phyloP scores from a whole-genome alignment of 495 filamentous ascomycete genomes.

The Sordaria brevicollis region DNA sequence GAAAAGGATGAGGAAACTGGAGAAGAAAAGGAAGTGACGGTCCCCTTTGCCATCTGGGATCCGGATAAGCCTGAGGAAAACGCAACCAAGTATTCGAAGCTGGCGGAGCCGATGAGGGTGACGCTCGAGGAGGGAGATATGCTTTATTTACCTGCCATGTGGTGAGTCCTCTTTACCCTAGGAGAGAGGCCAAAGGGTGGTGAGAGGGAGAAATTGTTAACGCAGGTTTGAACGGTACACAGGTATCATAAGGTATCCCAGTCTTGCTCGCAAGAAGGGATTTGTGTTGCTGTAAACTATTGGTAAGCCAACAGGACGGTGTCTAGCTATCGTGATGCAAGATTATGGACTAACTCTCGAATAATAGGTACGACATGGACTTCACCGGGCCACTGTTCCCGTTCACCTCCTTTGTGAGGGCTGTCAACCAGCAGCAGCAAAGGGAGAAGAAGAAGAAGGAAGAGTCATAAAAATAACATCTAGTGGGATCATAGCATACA shows the following conservation, averaged over 20 bases:
- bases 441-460: not conserved
- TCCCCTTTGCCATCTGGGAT: constrained; percentile 63
- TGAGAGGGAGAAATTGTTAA: not conserved
- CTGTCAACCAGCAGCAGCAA: constrained; percentile 4
- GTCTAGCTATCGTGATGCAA: too few relatives aligned
- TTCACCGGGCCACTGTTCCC: constrained; percentile 51
- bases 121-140: constrained; percentile 62
- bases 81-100: constrained; percentile 42
- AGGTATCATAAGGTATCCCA: constrained; percentile 62
- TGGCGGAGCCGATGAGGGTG: constrained; percentile 47
- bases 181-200: too few relatives aligned
- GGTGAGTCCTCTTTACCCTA: constrained; percentile 39
- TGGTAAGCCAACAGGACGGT: constrained; percentile 42
- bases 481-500: not conserved
- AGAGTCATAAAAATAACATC: not conserved
- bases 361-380: constrained; percentile 57
- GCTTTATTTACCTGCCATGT: constrained; percentile 68
- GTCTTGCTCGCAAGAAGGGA: constrained; percentile 46
- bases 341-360: not conserved
- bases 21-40: constrained; percentile 27
- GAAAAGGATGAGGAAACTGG: constrained; percentile 24
- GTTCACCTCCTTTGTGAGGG: constrained; percentile 41
- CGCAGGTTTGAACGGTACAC: not conserved
- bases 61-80: constrained; percentile 44
- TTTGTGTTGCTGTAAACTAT: constrained; percentile 70